A percentile compares a stretch with the other conserved stretches of the same genome.
Evolutionary conservation across 108 stramenopile genomes (phyloP).

Genomic region (Cafeteria roenbergensis): DNA sequence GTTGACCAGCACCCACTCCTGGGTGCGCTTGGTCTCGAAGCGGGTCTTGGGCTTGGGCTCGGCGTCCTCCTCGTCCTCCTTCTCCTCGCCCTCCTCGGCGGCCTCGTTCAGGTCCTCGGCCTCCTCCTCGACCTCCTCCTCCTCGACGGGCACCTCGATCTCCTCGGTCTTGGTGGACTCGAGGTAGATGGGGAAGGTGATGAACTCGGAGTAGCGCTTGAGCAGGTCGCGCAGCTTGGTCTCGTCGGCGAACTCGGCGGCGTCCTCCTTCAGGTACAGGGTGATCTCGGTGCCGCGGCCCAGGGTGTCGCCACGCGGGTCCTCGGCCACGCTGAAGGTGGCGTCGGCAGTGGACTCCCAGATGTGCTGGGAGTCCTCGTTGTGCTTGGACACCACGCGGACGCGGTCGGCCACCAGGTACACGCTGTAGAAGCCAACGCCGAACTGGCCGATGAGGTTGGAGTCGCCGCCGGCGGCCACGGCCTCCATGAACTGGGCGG

Average conservation of each 20-base stretch:
- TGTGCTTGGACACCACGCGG: slow-evolving; percentile 77
- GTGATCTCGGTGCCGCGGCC: slow-evolving; percentile 95
- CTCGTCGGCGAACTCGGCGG: slow-evolving; percentile 31
- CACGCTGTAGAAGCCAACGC: slow-evolving; percentile 95
- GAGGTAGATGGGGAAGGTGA: slow-evolving; percentile 88
- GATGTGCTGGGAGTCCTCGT: slow-evolving; percentile 79
- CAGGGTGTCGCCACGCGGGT: slow-evolving; percentile 88
- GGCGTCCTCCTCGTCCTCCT: slow-evolving; percentile 43
- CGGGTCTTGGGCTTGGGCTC: slow-evolving; percentile 33
- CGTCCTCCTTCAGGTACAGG: slow-evolving; percentile 94
- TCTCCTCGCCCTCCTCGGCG: slow-evolving; percentile 44
- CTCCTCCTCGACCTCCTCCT: slow-evolving; percentile 51
- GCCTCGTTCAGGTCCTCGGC: slow-evolving; percentile 36
- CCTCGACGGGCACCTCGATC: slow-evolving; percentile 64
- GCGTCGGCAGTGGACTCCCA: slow-evolving; percentile 86
- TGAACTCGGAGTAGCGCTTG: slow-evolving; percentile 94
- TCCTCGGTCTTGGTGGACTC: slow-evolving; percentile 54
- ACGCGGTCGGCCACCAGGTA: slow-evolving; percentile 82
- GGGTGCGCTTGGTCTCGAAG: slow-evolving; percentile 65
- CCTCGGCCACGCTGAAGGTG: slow-evolving; percentile 69
- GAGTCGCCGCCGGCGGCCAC: slow-evolving; percentile 52
- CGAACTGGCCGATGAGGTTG: slow-evolving; percentile 91
- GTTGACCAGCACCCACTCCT: slow-evolving; percentile 80
- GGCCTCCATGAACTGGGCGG: slow-evolving; percentile 91
- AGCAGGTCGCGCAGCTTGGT: slow-evolving; percentile 34